These are phyloP conservation scores for Phytophthora pini DNA, from an alignment of 352 stramenopile species.

Conservation along the genomic window DNA sequence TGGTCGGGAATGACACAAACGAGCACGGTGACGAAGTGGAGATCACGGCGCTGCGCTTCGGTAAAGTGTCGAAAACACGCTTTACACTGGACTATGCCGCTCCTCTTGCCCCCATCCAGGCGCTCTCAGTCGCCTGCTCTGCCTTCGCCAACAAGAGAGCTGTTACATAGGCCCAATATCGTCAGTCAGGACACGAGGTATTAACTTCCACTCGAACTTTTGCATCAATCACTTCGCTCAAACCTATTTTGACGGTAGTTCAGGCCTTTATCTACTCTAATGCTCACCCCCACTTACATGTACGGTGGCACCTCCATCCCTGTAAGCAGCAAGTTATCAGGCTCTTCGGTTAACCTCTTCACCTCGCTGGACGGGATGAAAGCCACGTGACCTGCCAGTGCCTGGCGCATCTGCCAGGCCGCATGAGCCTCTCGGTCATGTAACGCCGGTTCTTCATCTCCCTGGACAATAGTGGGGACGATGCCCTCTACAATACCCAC, in stretches of 20 bases:
- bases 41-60: conserved; percentile 72
- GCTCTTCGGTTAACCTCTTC: conserved; percentile 50
- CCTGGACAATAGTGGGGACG: conserved; percentile 50
- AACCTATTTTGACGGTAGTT: conserved; percentile 25
- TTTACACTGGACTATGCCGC: conserved; percentile 85
- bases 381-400: conserved; percentile 72
- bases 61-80: conserved; percentile 82
- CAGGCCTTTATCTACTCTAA: conserved; percentile 34
- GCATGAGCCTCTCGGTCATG: conserved; percentile 37
- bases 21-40: conserved; percentile 61
- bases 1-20: conserved; percentile 65
- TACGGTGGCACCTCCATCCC: conserved; percentile 39
- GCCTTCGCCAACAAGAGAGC: conserved; percentile 88
- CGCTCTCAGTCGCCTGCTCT: conserved; percentile 82
- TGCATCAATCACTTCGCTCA: conserved; percentile 9
- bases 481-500: conserved; percentile 84
- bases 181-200: conserved; percentile 7
- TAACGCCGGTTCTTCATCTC: conserved; percentile 20
- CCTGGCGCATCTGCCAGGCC: conserved; percentile 61
- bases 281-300: conserved; percentile 21
- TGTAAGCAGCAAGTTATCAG: conserved; percentile 38
- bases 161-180: conserved; percentile 61
- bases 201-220: conserved; percentile 15
- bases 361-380: conserved; percentile 68
- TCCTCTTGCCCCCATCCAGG: conserved; percentile 77